Conservation (phyloP, 352 stramenopile genomes). For the Pilasporangium apinafurcum region DNA sequence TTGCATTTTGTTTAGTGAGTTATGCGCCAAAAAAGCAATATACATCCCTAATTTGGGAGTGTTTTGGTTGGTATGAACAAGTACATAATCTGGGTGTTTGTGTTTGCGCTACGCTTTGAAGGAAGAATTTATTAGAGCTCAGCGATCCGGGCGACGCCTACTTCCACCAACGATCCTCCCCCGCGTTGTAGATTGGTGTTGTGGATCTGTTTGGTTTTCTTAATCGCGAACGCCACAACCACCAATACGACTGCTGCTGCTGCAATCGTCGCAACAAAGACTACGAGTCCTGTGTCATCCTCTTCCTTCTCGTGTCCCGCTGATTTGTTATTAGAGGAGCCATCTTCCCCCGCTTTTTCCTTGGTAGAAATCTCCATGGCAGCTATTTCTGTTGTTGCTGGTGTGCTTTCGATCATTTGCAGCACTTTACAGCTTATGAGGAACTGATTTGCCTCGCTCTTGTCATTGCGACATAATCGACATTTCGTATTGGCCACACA, state of each 20-base stretch:
- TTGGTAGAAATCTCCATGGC: background rate
- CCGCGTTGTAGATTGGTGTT: background rate
- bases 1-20: background rate
- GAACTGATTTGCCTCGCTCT: constrained; percentile 54
- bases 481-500: constrained; percentile 39
- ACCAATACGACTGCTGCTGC: background rate
- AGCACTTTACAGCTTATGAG: constrained; percentile 52
- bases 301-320: background rate
- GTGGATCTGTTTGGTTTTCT: background rate
- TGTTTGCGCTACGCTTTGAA: too few relatives aligned
- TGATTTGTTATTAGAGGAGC: too few relatives aligned
- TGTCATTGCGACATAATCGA: constrained; percentile 43
- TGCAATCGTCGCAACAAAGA: background rate
- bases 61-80: too few relatives aligned
- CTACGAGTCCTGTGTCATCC: background rate
- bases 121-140: constrained; percentile 5
- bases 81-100: too few relatives aligned
- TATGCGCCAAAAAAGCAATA: background rate
- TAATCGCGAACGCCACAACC: constrained; percentile 15
- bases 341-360: too few relatives aligned
- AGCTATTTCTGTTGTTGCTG: background rate
- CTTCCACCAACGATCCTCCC: constrained; percentile 2
- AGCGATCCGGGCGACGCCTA: constrained; percentile 4
- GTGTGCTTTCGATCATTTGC: constrained; percentile 1
- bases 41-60: background rate